Base-by-base conservation (phyloP, 2,329 filamentous ascomycete species). In the Sporothrix mexicana region DNA sequence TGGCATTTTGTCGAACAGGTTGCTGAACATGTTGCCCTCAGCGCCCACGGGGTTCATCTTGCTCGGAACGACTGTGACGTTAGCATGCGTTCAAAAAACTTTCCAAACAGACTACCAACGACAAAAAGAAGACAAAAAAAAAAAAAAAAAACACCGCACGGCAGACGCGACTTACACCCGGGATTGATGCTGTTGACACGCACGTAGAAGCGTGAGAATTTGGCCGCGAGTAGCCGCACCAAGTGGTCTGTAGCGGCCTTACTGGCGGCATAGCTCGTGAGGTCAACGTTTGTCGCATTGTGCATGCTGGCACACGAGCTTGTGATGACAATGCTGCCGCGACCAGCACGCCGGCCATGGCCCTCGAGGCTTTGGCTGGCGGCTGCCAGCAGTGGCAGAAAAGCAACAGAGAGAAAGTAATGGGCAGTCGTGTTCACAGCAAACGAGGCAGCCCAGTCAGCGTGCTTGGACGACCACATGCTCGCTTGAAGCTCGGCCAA, bases 361-460 rank as follows among this genome's bases (percentile, higher is more conserved):
- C 55, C 53, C 0, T 72, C 77, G 69, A 85, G 3, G 17, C 41
- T 0, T 71, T 77, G 71, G 84, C 81, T 85, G 77, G 77, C 83
- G 25, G 84, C 84, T 78, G 90, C 86, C 69, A 93, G 84, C 3
- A 92, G 82, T 0, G 90, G 89, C 1, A 89, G 86, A 61, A 92
- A 85, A 0, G 88, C 86, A 68, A 90, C 85, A 0, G 90, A 90
- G 68, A 88, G 84, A 76, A 91, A 92, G 83, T 89, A 92, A 72
- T 90, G 85, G 74, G 87, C 88, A 45, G 93, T 88, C 12, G 95
- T 92, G 76, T 97, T 94, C 23, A 92, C 93, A 73, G 88, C 88
- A 83, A 92, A 95, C 0, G 89, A 88, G 55, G 91, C 88, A 47
- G 93, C 88, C 72, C 92, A 85, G 0, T 83, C 88, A 2, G 82